Percentiles rank a stretch among this genome's conserved stretches.
phyloP scores from a whole-genome alignment of 106 monocot genomes.

The Ottelia alismoides region DNA sequence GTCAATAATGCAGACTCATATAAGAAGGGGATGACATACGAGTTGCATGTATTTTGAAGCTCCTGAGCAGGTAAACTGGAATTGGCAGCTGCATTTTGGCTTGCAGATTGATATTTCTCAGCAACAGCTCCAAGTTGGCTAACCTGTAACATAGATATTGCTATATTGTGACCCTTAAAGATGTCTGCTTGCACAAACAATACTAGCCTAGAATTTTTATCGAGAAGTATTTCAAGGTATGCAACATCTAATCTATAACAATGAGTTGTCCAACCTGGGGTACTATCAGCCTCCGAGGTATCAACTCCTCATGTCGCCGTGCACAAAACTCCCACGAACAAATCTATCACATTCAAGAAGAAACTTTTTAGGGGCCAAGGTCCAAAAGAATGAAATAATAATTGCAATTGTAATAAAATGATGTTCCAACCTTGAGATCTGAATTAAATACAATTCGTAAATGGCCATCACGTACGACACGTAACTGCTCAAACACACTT shows the following conservation, averaged over 20 bases:
- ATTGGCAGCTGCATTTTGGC: slow-evolving; percentile 42
- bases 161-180: background rate
- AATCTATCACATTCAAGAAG: slow-evolving; percentile 27
- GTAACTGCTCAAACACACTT: slow-evolving; percentile 94
- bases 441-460: slow-evolving; percentile 79
- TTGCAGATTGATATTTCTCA: slow-evolving; percentile 72
- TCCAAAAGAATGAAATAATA: no score
- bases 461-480: slow-evolving; percentile 94
- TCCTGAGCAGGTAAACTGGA: slow-evolving; percentile 56
- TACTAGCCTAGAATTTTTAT: no score
- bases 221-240: no score
- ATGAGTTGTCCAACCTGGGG: slow-evolving; percentile 94
- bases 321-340: slow-evolving; percentile 99
- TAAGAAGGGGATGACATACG: slow-evolving; percentile 43
- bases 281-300: slow-evolving; percentile 78
- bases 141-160: slow-evolving; percentile 29
- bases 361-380: no score
- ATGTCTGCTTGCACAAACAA: no score
- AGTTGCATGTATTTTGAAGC: slow-evolving; percentile 85
- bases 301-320: slow-evolving; percentile 90
- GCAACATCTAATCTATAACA: no score
- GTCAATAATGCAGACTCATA: no score
- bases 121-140: slow-evolving; percentile 77
- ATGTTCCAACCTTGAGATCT: slow-evolving; percentile 66
- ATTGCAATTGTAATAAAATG: no score